phyloP scores from a whole-genome alignment of 2,329 filamentous ascomycete species.

The Fusarium humuli region DNA sequence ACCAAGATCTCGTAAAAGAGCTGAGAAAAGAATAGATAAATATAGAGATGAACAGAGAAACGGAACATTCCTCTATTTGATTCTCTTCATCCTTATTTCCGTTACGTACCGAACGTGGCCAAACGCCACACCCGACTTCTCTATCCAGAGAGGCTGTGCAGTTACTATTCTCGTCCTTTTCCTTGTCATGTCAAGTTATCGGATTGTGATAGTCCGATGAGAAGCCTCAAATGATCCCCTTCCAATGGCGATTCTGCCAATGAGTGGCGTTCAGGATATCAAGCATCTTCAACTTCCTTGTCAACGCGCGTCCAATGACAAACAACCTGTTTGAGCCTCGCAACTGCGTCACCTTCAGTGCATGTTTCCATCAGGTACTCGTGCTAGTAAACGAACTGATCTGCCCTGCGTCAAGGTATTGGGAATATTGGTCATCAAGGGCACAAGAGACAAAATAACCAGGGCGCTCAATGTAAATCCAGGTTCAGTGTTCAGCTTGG shows the following conservation, averaged over 20 bases:
- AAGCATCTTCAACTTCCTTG: neutral
- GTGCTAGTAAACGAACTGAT: neutral
- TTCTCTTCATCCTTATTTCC: neutral
- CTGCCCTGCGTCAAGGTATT: neutral
- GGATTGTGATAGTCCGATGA: conserved; percentile 20
- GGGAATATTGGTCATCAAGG: neutral
- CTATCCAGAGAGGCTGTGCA: conserved; percentile 39
- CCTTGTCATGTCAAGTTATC: conserved; percentile 2
- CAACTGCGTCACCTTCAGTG: conserved; percentile 26
- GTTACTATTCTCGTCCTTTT: conserved; percentile 29
- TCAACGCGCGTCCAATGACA: conserved; percentile 36
- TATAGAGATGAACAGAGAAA: neutral
- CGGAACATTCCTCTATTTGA: conserved; percentile 5
- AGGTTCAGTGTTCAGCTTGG: neutral
- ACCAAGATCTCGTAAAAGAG: neutral
- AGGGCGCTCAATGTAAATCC: neutral
- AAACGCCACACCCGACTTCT: conserved; percentile 39
- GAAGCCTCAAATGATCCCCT: conserved; percentile 17
- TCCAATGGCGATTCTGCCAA: conserved; percentile 24
- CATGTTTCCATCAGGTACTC: neutral
- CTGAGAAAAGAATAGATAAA: neutral
- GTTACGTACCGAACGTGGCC: conserved; percentile 18
- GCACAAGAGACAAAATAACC: neutral
- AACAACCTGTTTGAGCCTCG: conserved; percentile 27
- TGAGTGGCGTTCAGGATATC: conserved; percentile 1